Evolutionary conservation across 2,329 filamentous ascomycete species (phyloP), one percentile per base, ranked within the genome.

Genomic region (Paecilomyces niveus): DNA sequence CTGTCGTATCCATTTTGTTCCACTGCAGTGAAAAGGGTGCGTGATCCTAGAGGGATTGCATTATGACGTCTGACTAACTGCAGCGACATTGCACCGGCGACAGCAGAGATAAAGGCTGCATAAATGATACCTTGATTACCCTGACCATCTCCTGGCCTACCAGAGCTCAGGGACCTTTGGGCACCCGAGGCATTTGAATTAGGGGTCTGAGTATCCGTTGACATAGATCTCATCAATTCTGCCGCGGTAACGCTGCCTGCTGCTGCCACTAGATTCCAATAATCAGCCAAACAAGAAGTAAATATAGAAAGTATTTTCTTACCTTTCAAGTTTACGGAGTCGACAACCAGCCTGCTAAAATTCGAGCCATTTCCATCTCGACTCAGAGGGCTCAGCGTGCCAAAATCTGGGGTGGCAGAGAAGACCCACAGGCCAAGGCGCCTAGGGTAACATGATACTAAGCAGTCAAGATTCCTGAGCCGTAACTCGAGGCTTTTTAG

Each of bases 351-450:
- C 39, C 66, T 67, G 45, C 59, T 70, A 18, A 67, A 67, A 49
- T 70, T 66, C 32, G 64, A 59, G 54, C 64, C 64, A 26, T 59
- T 61, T 35, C 65, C 63, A 35, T 63, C 68, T 39, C 64, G 58
- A 55, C 66, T 68, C 35, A 74, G 60, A 39, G 69, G 59, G 24
- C 57, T 57, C 50, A 77, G 62, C 22, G 66, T 68, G 57, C 74
- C 70, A 59, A 77, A 77, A 29, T 70, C 66, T 15, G 70, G 70
- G 45, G 71, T 72, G 9, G 71, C 60, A 22, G 74, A 77, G 57
- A 77, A 77, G 2, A 76, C 65, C 71, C 74, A 75, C 32, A 77
- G 60, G 21, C 74, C 73, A 22, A 74, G 65, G 5, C 71, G 71
- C 54, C 73, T 68, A 45, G 74, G 70, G 54, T 69, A 66, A 50